These are phyloP conservation scores for Thalassiosira hispida DNA, from an alignment of 352 stramenopile genomes.

Conservation along the genomic window DNA sequence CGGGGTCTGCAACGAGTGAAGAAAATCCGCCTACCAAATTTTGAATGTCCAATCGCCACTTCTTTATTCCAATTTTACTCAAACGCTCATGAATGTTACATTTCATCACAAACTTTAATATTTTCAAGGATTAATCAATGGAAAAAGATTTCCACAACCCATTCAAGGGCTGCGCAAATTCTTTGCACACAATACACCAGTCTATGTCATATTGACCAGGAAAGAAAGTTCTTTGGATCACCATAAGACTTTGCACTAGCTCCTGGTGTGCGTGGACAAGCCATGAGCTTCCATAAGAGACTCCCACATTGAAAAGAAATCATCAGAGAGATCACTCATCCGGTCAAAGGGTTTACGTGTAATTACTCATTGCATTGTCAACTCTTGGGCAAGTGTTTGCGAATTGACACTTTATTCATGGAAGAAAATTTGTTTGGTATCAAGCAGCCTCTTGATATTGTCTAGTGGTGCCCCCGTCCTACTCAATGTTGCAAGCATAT, in stretches of 20 bases:
- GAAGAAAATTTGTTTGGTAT: background rate
- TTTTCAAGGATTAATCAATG: background rate
- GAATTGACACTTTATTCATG: no score
- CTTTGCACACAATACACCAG: no score
- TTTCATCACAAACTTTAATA: background rate
- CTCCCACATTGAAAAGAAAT: no score
- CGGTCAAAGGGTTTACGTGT: no score
- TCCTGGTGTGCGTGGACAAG: background rate
- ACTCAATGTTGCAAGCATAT: constrained; percentile 4
- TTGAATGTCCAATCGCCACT: background rate
- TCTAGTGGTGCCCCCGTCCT: background rate
- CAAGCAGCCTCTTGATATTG: background rate
- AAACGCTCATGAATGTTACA: background rate
- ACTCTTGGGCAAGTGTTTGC: background rate
- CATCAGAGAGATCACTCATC: no score
- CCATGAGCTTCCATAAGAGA: no score
- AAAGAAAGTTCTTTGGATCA: no score
- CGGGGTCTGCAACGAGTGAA: no score
- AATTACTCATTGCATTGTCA: background rate
- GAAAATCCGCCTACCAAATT: no score
- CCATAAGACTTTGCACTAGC: no score
- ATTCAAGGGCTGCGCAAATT: background rate
- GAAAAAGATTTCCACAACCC: background rate
- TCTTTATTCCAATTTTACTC: background rate
- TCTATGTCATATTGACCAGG: no score